Conservation (phyloP, 2,329 filamentous ascomycete species). For the Penicillium sp. region DNA sequence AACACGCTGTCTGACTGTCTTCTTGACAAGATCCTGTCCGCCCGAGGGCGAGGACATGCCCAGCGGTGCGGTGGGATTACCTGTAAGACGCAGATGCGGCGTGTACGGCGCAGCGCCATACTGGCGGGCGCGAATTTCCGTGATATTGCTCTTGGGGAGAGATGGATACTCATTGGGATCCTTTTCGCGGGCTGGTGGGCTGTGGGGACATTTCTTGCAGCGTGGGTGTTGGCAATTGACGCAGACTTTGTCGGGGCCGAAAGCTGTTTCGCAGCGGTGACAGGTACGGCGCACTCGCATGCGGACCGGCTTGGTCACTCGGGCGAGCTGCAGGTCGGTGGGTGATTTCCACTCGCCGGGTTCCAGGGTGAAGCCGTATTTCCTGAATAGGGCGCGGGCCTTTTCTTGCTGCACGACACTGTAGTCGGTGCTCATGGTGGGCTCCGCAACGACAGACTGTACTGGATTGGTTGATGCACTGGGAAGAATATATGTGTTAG, state of each 20-base stretch:
- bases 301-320: slow-evolving; percentile 48
- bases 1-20: slow-evolving; percentile 70
- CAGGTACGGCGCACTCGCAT: slow-evolving; percentile 62
- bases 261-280: slow-evolving; percentile 75
- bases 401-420: slow-evolving; percentile 44
- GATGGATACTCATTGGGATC: slow-evolving; percentile 51
- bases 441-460: slow-evolving; percentile 14
- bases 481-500: not conserved
- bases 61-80: slow-evolving; percentile 25
- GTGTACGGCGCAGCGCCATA: slow-evolving; percentile 42
- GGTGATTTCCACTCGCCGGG: slow-evolving; percentile 44
- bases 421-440: slow-evolving; percentile 32
- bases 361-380: slow-evolving; percentile 48
- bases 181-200: slow-evolving; percentile 67
- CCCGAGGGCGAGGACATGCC: slow-evolving; percentile 65
- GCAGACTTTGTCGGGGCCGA: slow-evolving; percentile 73
- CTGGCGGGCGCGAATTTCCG: slow-evolving; percentile 33
- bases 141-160: slow-evolving; percentile 40
- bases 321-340: slow-evolving; percentile 35
- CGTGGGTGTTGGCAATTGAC: slow-evolving; percentile 73
- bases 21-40: slow-evolving; percentile 70
- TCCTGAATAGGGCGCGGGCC: slow-evolving; percentile 47
- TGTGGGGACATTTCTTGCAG: slow-evolving; percentile 77
- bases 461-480: slow-evolving; percentile 5
- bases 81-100: slow-evolving; percentile 28